Evolutionary conservation across 768 basidiomycete species (phyloP).

Genomic region (Podaxis carcinomalis): DNA sequence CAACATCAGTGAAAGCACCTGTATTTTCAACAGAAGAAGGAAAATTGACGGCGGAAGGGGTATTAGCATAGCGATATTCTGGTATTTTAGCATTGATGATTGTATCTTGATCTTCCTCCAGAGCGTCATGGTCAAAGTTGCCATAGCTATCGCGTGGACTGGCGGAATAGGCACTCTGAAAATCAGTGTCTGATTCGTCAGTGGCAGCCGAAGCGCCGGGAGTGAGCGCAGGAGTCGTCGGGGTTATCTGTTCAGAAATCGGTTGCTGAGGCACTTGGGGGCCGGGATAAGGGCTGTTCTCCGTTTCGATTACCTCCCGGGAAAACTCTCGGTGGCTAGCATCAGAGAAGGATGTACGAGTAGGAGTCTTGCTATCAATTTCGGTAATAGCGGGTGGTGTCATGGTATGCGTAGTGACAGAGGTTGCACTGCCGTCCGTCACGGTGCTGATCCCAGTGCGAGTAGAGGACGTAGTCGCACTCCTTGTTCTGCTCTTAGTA

Average conservation of each 20-base stretch:
- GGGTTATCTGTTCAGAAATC: constrained; percentile 7
- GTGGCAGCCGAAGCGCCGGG: constrained; percentile 32
- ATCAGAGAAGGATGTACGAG: constrained; percentile 35
- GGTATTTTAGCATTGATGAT: neutral
- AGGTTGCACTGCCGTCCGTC: constrained; percentile 19
- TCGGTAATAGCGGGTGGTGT: constrained; percentile 23
- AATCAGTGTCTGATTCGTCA: constrained; percentile 81
- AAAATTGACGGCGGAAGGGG: neutral
- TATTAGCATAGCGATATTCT: neutral
- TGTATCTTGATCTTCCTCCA: constrained; percentile 4
- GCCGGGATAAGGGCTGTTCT: constrained; percentile 26
- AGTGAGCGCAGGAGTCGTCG: constrained; percentile 17
- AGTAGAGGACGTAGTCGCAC: constrained; percentile 62
- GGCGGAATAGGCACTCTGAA: constrained; percentile 80
- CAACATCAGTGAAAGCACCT: neutral
- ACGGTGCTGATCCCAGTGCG: constrained; percentile 31
- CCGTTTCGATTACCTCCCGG: constrained; percentile 23
- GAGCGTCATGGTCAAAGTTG: constrained; percentile 32
- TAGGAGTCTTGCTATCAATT: constrained; percentile 35
- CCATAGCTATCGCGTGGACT: constrained; percentile 69
- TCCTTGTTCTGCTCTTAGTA: constrained; percentile 45
- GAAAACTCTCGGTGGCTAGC: constrained; percentile 29
- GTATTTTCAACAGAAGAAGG: neutral
- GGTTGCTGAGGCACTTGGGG: constrained; percentile 14
- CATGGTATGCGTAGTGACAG: constrained; percentile 14